Percentiles rank a stretch among this genome's conserved stretches.
These are phyloP conservation scores for Scheffersomyces insectosa DNA, from an alignment of 1,139 yeast genomes.

Conservation along the genomic window DNA sequence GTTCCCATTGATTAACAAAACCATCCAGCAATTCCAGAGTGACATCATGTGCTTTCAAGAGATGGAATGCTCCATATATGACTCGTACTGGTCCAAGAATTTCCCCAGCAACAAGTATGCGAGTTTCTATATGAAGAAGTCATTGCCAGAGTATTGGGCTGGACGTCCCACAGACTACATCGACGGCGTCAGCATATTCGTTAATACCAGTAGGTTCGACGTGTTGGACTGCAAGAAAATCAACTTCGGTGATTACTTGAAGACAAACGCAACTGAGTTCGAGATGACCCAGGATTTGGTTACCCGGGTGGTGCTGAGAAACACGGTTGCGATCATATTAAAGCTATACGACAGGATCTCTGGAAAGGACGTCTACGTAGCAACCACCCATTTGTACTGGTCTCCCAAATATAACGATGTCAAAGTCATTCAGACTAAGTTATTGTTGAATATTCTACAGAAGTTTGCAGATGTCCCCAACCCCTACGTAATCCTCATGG, in stretches of 20 bases:
- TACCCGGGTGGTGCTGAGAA: slow-evolving; percentile 44
- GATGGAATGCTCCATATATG: slow-evolving; percentile 51
- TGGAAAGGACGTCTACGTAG: slow-evolving; percentile 39
- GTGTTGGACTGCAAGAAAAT: slow-evolving; percentile 40
- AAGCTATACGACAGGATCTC: slow-evolving; percentile 45
- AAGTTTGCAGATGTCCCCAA: slow-evolving; percentile 19
- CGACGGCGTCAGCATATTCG: slow-evolving; percentile 61
- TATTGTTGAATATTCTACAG: slow-evolving; percentile 35
- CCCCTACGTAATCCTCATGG: slow-evolving; percentile 35
- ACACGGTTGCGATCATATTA: slow-evolving; percentile 55
- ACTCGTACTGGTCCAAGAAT: slow-evolving; percentile 39
- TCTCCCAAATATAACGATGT: slow-evolving; percentile 51
- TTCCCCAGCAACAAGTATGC: slow-evolving; percentile 36
- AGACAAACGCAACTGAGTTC: slow-evolving; percentile 25
- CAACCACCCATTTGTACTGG: slow-evolving; percentile 68
- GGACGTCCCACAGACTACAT: slow-evolving; percentile 38
- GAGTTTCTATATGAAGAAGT: slow-evolving; percentile 49
- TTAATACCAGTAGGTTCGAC: slow-evolving; percentile 46
- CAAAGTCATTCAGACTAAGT: slow-evolving; percentile 53
- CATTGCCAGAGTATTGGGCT: slow-evolving; percentile 53
- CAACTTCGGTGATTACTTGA: slow-evolving; percentile 42
- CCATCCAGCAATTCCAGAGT: slow-evolving; percentile 39
- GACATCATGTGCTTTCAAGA: slow-evolving; percentile 66
- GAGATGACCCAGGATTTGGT: slow-evolving; percentile 37
- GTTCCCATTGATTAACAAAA: slow-evolving; percentile 42